phyloP scores from a whole-genome alignment of 2,329 filamentous ascomycete species.

The Aspergillus tanneri region DNA sequence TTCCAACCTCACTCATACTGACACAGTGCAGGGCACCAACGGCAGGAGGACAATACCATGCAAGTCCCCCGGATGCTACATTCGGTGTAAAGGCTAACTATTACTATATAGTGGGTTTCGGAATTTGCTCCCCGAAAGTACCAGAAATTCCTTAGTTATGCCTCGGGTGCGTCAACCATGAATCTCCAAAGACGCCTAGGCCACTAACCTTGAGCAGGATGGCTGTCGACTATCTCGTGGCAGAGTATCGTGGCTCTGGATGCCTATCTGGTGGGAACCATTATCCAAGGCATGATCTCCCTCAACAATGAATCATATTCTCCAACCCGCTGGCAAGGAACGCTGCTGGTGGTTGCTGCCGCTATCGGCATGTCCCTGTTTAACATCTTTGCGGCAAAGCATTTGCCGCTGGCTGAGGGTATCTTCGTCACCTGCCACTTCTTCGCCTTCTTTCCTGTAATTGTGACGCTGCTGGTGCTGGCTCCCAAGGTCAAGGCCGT shows the following conservation, averaged over 20 bases:
- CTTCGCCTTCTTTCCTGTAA: slow-evolving; percentile 1
- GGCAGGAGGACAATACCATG: slow-evolving; percentile 6
- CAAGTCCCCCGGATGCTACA: background rate
- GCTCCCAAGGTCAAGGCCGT: background rate
- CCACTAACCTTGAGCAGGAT: background rate
- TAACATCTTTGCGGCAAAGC: slow-evolving; percentile 3
- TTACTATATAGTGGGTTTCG: slow-evolving; percentile 1
- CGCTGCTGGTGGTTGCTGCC: background rate
- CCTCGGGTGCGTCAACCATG: background rate
- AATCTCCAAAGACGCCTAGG: background rate
- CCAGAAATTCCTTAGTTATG: slow-evolving; percentile 4
- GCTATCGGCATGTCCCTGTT: background rate
- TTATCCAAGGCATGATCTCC: background rate
- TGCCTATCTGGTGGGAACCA: background rate
- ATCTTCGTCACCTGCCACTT: slow-evolving; percentile 5
- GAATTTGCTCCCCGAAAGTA: slow-evolving; percentile 3
- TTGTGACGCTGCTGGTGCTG: background rate
- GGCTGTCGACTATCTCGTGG: slow-evolving; percentile 2
- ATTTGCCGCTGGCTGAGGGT: background rate
- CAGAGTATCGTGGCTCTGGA: background rate
- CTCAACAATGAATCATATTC: background rate
- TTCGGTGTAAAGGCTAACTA: too few species aligned
- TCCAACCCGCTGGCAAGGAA: slow-evolving; percentile 2
- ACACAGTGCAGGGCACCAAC: slow-evolving; percentile 1
- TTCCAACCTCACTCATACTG: background rate